Conservation (phyloP, 345 rosid species). For the Viola odorata region DNA sequence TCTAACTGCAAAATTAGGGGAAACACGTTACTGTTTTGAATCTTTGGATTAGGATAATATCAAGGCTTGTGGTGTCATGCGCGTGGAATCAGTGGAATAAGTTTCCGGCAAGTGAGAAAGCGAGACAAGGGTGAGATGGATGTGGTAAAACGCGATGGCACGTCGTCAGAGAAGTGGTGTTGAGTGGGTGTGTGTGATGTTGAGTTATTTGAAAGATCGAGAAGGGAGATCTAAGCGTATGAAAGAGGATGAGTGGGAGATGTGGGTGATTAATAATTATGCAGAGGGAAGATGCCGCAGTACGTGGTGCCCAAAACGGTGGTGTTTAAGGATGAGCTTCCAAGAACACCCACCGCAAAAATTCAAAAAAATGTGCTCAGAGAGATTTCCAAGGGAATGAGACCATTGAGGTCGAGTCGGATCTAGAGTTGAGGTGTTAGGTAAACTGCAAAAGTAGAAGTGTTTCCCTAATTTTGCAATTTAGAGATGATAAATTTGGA, state of each 20-base stretch:
- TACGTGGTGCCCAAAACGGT: constrained; percentile 69
- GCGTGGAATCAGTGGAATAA: constrained; percentile 23
- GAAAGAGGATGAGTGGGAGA: constrained; percentile 21
- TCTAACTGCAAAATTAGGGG: no score
- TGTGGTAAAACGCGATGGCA: constrained; percentile 21
- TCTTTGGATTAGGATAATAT: no score
- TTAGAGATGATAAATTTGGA: no score
- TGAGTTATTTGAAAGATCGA: constrained; percentile 20
- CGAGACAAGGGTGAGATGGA: constrained; percentile 7
- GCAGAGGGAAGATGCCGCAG: constrained; percentile 55
- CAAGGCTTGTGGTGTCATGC: constrained; percentile 12
- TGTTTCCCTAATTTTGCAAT: no score
- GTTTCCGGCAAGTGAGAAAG: constrained; percentile 14
- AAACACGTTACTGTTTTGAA: no score
- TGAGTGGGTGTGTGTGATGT: constrained; percentile 14
- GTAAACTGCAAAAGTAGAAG: no score
- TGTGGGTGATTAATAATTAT: constrained; percentile 28
- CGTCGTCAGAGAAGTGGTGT: constrained; percentile 10
- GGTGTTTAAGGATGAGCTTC: constrained; percentile 47
- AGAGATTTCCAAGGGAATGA: constrained; percentile 34
- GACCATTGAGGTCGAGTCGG: not conserved
- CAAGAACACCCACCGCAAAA: constrained; percentile 69
- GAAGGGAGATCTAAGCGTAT: constrained; percentile 1
- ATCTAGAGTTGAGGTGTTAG: not conserved
- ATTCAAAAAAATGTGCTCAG: constrained; percentile 55